Evolutionary conservation across 805 yeast species (phyloP), one percentile per base, ranked within the genome.

Genomic region (Kodamaea sagamina): DNA sequence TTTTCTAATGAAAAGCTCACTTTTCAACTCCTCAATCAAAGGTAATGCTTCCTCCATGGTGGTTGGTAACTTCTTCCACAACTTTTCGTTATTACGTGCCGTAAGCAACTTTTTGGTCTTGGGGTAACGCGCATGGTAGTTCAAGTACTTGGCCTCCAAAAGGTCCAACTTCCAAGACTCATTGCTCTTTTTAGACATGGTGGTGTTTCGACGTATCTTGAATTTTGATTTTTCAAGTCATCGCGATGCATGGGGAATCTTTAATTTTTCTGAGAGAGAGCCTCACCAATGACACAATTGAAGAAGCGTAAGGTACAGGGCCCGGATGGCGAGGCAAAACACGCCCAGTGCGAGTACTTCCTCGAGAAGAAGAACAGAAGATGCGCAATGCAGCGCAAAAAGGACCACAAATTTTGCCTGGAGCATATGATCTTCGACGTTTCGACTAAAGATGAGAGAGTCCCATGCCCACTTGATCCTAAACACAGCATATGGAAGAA

Each of bases 391-490:
- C 82, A 81, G 46, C 65, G 85, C 24, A 72, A 75, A 43, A 61
- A 66, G 8, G 75, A 63, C 22, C 70, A 69, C 16, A 58, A 59
- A 29, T 83, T 59, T 54, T 86, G 95, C 59, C 77, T 84, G 6
- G 84, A 84, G 49, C 95, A 86, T 58, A 48, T 74, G 54, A 58
- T 58, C 26, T 50, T 41, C 24, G 43, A 44, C 4, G 32, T 15
- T 19, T 18, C 11, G 40, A 24, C 52, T 42, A 29, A 32, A 50
- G 59, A 49, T 54, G 57, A 56, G 4, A 63, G 95, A 43, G 73
- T 89, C 0, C 78, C 82, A 5, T 89, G 97, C 63, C 89, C 96
- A 0, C 57, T 83, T 21, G 95, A 88, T 59, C 79, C 84, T 1
- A 73, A 78, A 2, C 97, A 89, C 59, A 75, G 83, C 1, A 80